phyloP scores from a whole-genome alignment of 2,329 filamentous ascomycete species.

The Chaetomium sp. region DNA sequence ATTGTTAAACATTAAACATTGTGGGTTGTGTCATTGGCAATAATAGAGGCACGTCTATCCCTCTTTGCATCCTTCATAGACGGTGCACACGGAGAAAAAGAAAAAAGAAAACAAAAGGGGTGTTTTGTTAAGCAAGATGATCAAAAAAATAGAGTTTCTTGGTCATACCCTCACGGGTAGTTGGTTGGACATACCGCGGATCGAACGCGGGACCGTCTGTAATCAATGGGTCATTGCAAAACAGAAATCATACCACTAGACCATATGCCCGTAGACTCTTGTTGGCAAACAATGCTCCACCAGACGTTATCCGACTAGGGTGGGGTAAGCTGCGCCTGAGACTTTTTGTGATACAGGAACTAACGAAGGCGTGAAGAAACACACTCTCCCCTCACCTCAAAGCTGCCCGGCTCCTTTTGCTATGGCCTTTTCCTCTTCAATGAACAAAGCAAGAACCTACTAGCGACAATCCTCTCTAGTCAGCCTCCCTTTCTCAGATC shows the following conservation, averaged over 20 bases:
- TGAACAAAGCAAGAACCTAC: too few relatives aligned
- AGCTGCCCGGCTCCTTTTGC: too few relatives aligned
- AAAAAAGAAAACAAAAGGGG: not conserved
- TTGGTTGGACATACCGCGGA: conserved; percentile 28
- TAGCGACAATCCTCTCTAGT: too few relatives aligned
- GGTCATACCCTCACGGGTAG: not conserved
- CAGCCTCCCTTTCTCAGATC: too few relatives aligned
- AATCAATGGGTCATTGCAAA: conserved; percentile 20
- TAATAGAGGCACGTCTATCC: too few relatives aligned
- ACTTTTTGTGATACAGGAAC: not conserved
- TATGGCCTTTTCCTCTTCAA: too few relatives aligned
- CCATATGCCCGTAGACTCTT: conserved; percentile 24
- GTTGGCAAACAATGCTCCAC: not conserved
- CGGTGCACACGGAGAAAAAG: not conserved
- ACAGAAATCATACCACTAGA: conserved; percentile 32
- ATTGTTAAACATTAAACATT: too few relatives aligned
- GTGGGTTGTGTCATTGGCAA: too few relatives aligned
- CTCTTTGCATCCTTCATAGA: too few relatives aligned
- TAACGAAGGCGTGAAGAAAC: too few relatives aligned
- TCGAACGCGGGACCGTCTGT: conserved; percentile 30
- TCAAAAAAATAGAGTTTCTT: not conserved
- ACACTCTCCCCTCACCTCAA: too few relatives aligned
- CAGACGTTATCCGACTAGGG: not conserved
- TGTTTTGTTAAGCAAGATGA: not conserved
- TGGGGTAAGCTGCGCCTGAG: not conserved